Evolutionary conservation across 169 alveolate genomes (phyloP).

Genomic region (Eimeria sp.): DNA sequence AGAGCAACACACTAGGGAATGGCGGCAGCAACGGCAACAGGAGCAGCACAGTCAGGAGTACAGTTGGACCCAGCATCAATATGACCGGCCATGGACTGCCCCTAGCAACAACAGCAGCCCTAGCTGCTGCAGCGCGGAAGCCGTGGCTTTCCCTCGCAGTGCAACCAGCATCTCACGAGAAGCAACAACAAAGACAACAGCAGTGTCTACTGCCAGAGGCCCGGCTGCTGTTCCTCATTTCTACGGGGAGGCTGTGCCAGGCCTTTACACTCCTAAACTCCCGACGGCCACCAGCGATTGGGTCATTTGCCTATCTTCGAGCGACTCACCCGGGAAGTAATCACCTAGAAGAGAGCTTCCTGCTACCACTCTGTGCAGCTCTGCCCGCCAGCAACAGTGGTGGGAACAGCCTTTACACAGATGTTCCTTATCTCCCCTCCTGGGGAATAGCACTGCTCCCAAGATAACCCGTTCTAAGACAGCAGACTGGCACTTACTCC

Average conservation of each 20-base stretch:
- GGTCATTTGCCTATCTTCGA: neutral
- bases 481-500: neutral
- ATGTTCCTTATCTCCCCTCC: neutral
- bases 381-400: constrained; percentile 31
- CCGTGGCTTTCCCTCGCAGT: neutral
- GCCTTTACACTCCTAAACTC: constrained; percentile 18
- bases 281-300: neutral
- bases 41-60: neutral
- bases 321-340: neutral
- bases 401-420: neutral
- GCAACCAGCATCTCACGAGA: neutral
- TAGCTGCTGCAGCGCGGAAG: neutral
- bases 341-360: neutral
- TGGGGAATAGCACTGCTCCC: neutral
- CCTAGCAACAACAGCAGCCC: constrained; percentile 17
- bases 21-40: neutral
- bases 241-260: neutral
- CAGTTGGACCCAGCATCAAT: neutral
- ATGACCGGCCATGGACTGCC: neutral
- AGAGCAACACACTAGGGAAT: too few species aligned
- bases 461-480: neutral
- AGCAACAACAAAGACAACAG: constrained; percentile 3
- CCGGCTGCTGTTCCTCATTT: neutral
- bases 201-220: neutral
- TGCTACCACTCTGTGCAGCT: neutral